A percentile compares a stretch with the other conserved stretches of the same genome.
Conservation (phyloP, 371 early-diverging fungal species). For the Lichtheimia ramosa region DNA sequence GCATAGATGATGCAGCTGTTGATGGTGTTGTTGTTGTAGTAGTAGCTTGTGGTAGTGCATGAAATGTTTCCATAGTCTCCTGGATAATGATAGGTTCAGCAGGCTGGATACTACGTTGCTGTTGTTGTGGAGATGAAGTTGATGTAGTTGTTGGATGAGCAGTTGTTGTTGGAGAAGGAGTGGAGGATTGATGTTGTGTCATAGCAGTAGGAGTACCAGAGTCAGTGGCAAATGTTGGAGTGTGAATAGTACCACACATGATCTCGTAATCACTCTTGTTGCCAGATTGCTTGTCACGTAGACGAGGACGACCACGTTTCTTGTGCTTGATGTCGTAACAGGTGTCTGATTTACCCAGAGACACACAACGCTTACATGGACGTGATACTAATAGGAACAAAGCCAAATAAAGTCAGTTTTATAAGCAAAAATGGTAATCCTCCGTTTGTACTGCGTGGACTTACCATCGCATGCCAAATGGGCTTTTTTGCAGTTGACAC, state of each 20-base stretch:
- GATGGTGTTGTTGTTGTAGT: neutral
- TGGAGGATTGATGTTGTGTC: neutral
- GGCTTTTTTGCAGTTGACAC: conserved; percentile 68
- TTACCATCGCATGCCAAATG: conserved; percentile 70
- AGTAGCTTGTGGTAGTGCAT: neutral
- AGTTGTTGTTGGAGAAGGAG: conserved; percentile 5
- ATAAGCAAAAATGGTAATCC: no score
- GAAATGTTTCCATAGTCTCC: conserved; percentile 8
- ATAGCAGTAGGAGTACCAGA: neutral
- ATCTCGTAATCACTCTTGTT: neutral
- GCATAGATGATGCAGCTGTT: neutral
- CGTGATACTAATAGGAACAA: conserved; percentile 41
- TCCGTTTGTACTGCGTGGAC: no score
- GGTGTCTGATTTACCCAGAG: conserved; percentile 63
- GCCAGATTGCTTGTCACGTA: conserved; percentile 38
- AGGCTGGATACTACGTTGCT: no score
- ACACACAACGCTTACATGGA: conserved; percentile 69
- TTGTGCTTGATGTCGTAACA: conserved; percentile 75
- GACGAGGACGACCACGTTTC: conserved; percentile 71
- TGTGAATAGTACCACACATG: conserved; percentile 10
- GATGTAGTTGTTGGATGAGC: neutral
- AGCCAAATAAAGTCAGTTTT: no score
- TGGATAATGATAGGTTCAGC: conserved; percentile 6
- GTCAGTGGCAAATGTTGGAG: conserved; percentile 8
- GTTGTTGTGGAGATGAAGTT: neutral